These are phyloP conservation scores for Malus hybrid DNA, from an alignment of 331 rosid species.

Conservation along the genomic window DNA sequence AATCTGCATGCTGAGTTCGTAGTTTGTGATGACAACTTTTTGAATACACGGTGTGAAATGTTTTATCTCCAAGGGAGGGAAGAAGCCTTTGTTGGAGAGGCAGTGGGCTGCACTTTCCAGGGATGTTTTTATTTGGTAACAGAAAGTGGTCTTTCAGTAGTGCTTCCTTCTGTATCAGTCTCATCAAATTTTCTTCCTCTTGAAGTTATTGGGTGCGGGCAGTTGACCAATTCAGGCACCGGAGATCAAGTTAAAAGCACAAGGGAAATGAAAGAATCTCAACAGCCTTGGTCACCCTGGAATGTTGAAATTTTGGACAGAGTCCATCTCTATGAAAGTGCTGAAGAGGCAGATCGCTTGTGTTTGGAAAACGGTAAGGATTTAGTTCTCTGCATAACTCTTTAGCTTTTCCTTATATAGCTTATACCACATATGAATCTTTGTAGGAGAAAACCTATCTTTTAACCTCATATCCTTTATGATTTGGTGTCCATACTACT, in stretches of 20 bases:
- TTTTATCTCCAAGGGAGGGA: conserved; percentile 35
- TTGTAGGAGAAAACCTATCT: neutral
- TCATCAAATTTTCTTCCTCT: conserved; percentile 55
- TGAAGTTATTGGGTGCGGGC: conserved; percentile 50
- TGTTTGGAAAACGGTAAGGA: conserved; percentile 85
- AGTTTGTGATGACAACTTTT: conserved; percentile 51
- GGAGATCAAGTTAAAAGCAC: conserved; percentile 33
- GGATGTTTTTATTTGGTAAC: conserved; percentile 82
- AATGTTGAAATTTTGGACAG: conserved; percentile 79
- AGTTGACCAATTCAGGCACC: conserved; percentile 30
- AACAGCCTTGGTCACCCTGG: conserved; percentile 52
- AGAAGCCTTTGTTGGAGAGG: conserved; percentile 58
- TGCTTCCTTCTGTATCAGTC: conserved; percentile 66
- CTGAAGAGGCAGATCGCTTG: conserved; percentile 64
- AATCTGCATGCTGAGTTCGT: conserved; percentile 46
- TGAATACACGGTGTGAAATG: conserved; percentile 33
- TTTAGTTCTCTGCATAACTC: conserved; percentile 7
- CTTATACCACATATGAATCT: neutral
- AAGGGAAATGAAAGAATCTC: conserved; percentile 38
- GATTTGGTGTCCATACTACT: neutral
- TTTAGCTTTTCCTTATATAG: neutral
- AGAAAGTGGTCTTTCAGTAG: conserved; percentile 67
- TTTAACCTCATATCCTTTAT: neutral
- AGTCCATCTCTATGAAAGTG: conserved; percentile 74
- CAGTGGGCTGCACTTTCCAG: conserved; percentile 73